Percentiles rank a stretch among this genome's conserved stretches.
Conservation (phyloP, 2,329 filamentous ascomycete species). For the Coniochaeta sp. region DNA sequence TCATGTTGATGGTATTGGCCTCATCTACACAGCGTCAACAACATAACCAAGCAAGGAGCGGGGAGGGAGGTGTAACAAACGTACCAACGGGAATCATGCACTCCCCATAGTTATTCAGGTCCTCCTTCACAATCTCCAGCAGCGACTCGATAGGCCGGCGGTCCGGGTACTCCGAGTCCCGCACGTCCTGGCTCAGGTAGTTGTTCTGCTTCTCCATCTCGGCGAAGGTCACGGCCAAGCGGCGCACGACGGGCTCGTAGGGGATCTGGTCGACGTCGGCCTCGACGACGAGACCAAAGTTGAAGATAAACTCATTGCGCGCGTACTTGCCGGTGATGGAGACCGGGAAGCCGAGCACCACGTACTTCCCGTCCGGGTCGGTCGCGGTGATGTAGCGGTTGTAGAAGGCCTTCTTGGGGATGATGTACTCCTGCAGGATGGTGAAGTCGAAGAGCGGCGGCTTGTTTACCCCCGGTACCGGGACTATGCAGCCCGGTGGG, state of each 20-base stretch:
- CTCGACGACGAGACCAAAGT: slow-evolving; percentile 64
- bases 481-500: slow-evolving; percentile 55
- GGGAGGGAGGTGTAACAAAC: slow-evolving; percentile 34
- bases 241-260: slow-evolving; percentile 78
- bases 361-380: slow-evolving; percentile 61
- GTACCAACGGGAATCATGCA: slow-evolving; percentile 87
- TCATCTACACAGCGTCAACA: slow-evolving; percentile 47
- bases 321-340: slow-evolving; percentile 81
- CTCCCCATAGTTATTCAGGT: slow-evolving; percentile 94
- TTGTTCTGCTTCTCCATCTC: slow-evolving; percentile 88
- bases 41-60: background rate
- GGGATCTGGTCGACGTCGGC: slow-evolving; percentile 59
- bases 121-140: slow-evolving; percentile 73
- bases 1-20: slow-evolving; percentile 92
- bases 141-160: slow-evolving; percentile 73
- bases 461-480: slow-evolving; percentile 33
- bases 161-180: slow-evolving; percentile 21
- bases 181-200: slow-evolving; percentile 63
- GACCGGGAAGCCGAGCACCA: slow-evolving; percentile 81
- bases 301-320: slow-evolving; percentile 97
- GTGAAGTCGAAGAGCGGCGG: slow-evolving; percentile 76
- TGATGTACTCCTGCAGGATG: slow-evolving; percentile 84
- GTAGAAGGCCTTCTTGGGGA: slow-evolving; percentile 91
- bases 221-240: slow-evolving; percentile 77
- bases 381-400: slow-evolving; percentile 81